Base-by-base conservation (phyloP, 371 early-diverging fungal genomes). In the Mucor sp. region DNA sequence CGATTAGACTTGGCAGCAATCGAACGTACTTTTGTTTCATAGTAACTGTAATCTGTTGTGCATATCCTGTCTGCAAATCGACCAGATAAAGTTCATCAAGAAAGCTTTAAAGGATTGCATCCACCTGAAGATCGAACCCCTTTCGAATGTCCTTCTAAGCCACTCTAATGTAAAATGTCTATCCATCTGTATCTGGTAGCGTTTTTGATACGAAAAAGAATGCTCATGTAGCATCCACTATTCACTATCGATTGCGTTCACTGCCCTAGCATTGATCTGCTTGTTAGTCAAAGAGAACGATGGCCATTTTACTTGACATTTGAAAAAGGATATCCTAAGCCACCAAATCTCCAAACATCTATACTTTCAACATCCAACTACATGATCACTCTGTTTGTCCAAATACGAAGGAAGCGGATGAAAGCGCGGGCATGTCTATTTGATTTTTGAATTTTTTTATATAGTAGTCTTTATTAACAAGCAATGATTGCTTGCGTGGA, bases 381-480 rank as follows among this genome's bases (percentile, higher is more conserved):
- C 8, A 21, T 47, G 21, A 47, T 47, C 53, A 19, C 11, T 12
- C 6, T 53, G 53, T 27, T 27, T 53, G 53, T 59, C 33, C 30
- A 19, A 17, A 41, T 41, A 41, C 32, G 30, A 32, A 57, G 21
- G 17, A 28, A 57, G 33, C 15, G 33, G 15, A 19, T 6, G 3
- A 6, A 33, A 17, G 32, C 17, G 57, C 57, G 32, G 9, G 33
- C n/a, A 57, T 2, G 32, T 32, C 4, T 1, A 8, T 17, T 57
- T 28, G 28, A 17, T 55, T 55, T 55, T 28, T 27, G 33, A 33
- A 32, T 57, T 15, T 39, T 60, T 44, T 15, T 62, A 43, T 68
- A 55, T 62, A 27, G 33, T 48, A 33, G 57, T 56, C 60, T 64
- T 64, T 64, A 64, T 69, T 64, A 60, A 65, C 59, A 55, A 55